Conservation (phyloP, 306 rosid genomes). For the Acacia melanoxylon region DNA sequence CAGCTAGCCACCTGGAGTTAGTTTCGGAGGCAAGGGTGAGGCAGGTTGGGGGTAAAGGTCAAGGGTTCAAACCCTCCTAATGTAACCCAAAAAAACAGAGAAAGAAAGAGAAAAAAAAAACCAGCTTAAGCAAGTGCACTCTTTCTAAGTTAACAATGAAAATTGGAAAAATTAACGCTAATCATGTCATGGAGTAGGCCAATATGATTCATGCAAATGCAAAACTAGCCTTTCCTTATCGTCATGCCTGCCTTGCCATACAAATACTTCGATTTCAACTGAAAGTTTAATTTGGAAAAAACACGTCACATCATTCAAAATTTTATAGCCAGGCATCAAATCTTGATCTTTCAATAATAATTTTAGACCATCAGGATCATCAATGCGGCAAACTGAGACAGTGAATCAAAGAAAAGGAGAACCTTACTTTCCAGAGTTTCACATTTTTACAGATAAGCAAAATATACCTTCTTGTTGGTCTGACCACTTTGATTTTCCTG, state of each 20-base stretch:
- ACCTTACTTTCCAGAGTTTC: constrained; percentile 29
- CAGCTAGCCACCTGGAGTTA: not conserved
- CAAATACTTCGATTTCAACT: not conserved
- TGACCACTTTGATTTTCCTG: constrained; percentile 72
- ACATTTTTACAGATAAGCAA: constrained; percentile 35
- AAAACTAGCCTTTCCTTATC: not conserved
- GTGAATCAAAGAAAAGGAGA: constrained; percentile 24
- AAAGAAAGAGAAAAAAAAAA: no score
- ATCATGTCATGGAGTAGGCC: not conserved
- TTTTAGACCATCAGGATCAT: constrained; percentile 25
- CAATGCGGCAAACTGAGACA: constrained; percentile 22
- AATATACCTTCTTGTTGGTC: constrained; percentile 79
- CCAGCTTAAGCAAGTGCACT: not conserved
- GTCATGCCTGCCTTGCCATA: not conserved
- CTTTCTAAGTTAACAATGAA: not conserved
- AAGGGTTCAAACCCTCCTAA: not conserved
- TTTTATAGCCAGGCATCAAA: constrained; percentile 1
- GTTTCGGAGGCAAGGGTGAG: not conserved
- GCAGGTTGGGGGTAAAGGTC: not conserved
- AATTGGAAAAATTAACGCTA: not conserved
- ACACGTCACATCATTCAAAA: not conserved
- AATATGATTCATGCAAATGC: not conserved
- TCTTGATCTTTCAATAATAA: constrained; percentile 20
- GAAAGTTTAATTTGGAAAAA: not conserved
- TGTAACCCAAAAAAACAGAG: not conserved